Evolutionary conservation across 192 early-diverging fungal genomes (phyloP), one percentile per base, ranked within the genome.

Genomic region (Backusella circina): DNA sequence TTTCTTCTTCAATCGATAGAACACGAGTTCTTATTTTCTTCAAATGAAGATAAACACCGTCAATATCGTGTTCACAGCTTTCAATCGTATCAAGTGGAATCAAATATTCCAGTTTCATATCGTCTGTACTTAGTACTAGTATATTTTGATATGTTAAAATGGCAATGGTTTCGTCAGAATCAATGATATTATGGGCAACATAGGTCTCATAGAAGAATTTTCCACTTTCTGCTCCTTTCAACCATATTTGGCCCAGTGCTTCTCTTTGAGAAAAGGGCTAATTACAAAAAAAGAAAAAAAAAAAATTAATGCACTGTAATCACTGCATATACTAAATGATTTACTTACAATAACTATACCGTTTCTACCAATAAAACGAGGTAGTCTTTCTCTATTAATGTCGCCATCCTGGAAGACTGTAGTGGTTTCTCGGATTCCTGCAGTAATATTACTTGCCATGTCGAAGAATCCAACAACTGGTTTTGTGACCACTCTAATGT

Each of bases 381-480:
- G 94, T 41, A 95, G 79, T 9, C 95, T 84, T 66, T 91, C 86
- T 28, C 94, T 88, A 78, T 92, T 92, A 18, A 96, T 77, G n/a
- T 91, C 91, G 35, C 85, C 84, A 73, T 90, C 91, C 23, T 85
- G 82, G 83, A 95, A 96, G 33, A 95, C 91, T 0, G 91, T 94
- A 1, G 95, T 95, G 1, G 95, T 96, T 80, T 95, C 94, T 44
- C 89, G 83, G 72, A 96, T 94, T 39, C 92, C 93, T 76, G 94
- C 91, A 61, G 90, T 91, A 3, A 97, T 91, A 75, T 94, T 93
- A 1, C 90, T 91, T 1, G 94, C 94, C 47, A 96, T 80, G 73
- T 97, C 95, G 78, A 95, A 91, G 65, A 96, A 86, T 9, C 95
- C 95, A 16, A 94, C 91, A 2, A 95, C 85, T 2, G 95, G 95